A percentile compares a stretch with the other conserved stretches of the same genome.
phyloP scores from a whole-genome alignment of 306 rosid species.

The Sicyos baderoa region DNA sequence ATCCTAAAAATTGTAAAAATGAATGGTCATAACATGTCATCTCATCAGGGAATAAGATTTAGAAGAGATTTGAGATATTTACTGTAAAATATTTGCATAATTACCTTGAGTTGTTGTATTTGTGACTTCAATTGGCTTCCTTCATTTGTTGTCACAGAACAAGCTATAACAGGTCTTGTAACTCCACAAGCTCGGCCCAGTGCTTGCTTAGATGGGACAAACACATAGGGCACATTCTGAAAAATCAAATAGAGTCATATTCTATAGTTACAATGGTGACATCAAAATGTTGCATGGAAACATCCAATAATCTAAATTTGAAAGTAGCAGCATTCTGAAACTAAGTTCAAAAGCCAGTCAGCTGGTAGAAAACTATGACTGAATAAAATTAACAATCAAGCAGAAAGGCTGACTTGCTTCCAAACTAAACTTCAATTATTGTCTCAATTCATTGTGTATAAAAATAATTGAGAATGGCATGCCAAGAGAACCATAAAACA shows the following conservation, averaged over 20 bases:
- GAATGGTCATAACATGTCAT: conserved; percentile 13
- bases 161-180: conserved; percentile 78
- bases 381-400: no score
- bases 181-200: conserved; percentile 95
- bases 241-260: conserved; percentile 13
- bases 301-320: neutral
- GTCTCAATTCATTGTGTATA: neutral
- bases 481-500: neutral
- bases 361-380: neutral
- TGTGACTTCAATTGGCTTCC: conserved; percentile 91
- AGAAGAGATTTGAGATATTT: neutral
- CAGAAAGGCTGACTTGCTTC: neutral
- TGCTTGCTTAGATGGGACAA: conserved; percentile 87
- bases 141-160: conserved; percentile 81
- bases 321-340: neutral
- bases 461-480: neutral
- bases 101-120: conserved; percentile 76
- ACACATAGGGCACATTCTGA: conserved; percentile 80
- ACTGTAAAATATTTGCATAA: neutral
- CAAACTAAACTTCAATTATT: neutral
- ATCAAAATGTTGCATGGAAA: neutral
- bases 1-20: conserved; percentile 43
- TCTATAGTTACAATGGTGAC: neutral
- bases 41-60: neutral
- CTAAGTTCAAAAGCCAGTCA: neutral